These are phyloP conservation scores for Balamuthia mandrillaris DNA, from an alignment of 208 protist species.

Conservation along the genomic window DNA sequence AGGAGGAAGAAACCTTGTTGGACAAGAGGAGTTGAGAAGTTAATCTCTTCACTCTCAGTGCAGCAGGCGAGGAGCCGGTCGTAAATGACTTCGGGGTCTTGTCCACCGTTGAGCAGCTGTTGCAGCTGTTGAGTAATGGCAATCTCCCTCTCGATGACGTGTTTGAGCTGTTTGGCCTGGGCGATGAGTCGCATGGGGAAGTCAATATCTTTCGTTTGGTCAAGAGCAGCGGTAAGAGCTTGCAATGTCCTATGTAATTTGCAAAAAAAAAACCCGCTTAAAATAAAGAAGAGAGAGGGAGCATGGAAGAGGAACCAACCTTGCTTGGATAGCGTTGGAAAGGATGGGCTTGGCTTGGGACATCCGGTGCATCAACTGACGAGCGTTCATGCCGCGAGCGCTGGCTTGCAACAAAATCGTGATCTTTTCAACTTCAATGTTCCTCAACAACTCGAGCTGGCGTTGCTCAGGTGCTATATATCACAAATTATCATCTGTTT, in stretches of 20 bases:
- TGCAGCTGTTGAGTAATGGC: not conserved
- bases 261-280: no score
- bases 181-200: conserved; percentile 12
- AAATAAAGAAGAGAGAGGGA: no score
- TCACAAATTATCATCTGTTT: not conserved
- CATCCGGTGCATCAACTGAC: no score
- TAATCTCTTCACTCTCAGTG: not conserved
- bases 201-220: not conserved
- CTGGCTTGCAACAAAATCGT: not conserved
- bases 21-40: not conserved
- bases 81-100: no score
- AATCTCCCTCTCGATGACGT: conserved; percentile 7
- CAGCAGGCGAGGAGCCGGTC: not conserved
- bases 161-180: not conserved
- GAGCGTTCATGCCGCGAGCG: not conserved
- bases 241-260: no score
- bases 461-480: not conserved
- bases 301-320: no score
- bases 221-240: not conserved
- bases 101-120: not conserved
- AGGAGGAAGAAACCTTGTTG: no score
- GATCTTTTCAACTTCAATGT: not conserved
- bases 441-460: conserved; percentile 1
- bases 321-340: not conserved
- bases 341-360: conserved; percentile 22